Evolutionary conservation across 2,329 filamentous ascomycete species (phyloP).

Genomic region (Penicillium sp.): DNA sequence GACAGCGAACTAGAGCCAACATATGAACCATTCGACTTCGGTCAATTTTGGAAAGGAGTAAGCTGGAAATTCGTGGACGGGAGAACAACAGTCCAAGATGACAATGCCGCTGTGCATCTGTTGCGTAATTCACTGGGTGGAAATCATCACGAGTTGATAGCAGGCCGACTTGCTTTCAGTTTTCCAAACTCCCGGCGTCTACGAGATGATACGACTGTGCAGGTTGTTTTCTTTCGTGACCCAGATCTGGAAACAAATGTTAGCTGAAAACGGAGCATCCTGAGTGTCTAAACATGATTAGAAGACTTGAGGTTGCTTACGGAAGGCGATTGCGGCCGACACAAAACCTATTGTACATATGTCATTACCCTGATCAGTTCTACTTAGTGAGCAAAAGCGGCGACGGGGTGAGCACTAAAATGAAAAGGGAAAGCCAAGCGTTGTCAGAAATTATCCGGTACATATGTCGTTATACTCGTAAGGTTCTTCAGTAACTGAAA

Average conservation of each 20-base stretch:
- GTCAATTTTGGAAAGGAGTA: conserved; percentile 15
- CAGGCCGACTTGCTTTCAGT: conserved; percentile 25
- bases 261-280: too few relatives aligned
- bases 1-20: conserved; percentile 25
- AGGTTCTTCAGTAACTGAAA: too few relatives aligned
- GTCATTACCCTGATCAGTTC: too few relatives aligned
- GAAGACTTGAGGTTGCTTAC: too few relatives aligned
- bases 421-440: too few relatives aligned
- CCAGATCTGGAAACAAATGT: neutral
- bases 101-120: conserved; percentile 50
- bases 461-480: too few relatives aligned
- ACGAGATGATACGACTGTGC: conserved; percentile 49
- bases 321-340: too few relatives aligned
- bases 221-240: conserved; percentile 41
- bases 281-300: too few relatives aligned
- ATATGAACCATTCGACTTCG: conserved; percentile 21
- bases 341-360: too few relatives aligned
- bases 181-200: conserved; percentile 33
- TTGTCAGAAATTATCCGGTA: too few relatives aligned
- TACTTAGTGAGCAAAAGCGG: too few relatives aligned
- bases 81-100: conserved; percentile 48
- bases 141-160: conserved; percentile 33
- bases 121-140: conserved; percentile 51
- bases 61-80: conserved; percentile 36
- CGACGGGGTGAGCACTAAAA: too few relatives aligned